Conservation (phyloP, 768 basidiomycete species). For the Suillus americanus region DNA sequence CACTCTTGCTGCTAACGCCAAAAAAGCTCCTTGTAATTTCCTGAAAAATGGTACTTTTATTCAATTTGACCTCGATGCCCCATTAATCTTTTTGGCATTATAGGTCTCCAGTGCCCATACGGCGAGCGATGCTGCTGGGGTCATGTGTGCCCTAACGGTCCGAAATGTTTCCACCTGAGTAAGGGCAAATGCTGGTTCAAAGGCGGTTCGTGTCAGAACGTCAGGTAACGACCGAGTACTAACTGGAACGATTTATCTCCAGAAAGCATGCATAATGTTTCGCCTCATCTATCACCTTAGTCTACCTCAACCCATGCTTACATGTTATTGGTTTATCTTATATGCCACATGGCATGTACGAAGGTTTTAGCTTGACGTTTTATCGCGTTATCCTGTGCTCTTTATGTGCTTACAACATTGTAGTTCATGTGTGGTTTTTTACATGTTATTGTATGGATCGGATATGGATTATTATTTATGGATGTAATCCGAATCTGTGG, state of each 20-base stretch:
- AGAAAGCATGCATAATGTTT: constrained; percentile 43
- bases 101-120: constrained; percentile 74
- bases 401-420: constrained; percentile 15
- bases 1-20: constrained; percentile 71
- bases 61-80: not conserved
- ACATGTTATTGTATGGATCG: constrained; percentile 12
- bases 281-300: constrained; percentile 14
- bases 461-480: constrained; percentile 21
- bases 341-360: constrained; percentile 26
- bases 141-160: constrained; percentile 79
- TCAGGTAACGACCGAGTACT: not conserved
- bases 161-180: constrained; percentile 62
- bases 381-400: constrained; percentile 5
- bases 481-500: not conserved
- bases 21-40: constrained; percentile 86
- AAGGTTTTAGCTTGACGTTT: constrained; percentile 13
- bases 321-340: constrained; percentile 18
- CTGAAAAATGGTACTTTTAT: constrained; percentile 63
- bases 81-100: constrained; percentile 4
- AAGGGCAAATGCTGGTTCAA: constrained; percentile 91
- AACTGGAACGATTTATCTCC: not conserved
- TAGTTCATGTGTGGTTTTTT: constrained; percentile 22
- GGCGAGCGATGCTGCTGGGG: constrained; percentile 82
- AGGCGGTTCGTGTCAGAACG: constrained; percentile 44
- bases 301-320: constrained; percentile 23